Conservation (phyloP, 345 rosid genomes). For the Brassica cretica region DNA sequence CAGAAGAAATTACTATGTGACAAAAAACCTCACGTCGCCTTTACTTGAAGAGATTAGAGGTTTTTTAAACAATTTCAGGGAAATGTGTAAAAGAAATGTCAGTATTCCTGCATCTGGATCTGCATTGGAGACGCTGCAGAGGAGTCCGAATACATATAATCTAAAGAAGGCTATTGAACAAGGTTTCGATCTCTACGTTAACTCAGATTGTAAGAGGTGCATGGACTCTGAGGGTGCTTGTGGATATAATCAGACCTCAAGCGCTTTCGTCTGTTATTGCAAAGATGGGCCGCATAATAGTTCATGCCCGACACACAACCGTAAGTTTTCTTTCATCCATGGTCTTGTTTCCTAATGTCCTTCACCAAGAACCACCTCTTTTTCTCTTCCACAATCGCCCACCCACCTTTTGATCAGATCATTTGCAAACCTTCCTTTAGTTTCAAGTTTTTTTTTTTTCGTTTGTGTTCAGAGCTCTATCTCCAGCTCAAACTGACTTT, state of each 20-base stretch:
- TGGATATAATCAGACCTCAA: constrained; percentile 29
- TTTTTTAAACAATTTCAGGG: background rate
- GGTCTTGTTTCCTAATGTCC: background rate
- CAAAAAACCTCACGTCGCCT: background rate
- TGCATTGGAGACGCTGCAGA: background rate
- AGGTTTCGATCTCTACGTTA: background rate
- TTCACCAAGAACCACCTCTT: background rate
- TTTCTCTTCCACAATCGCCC: background rate
- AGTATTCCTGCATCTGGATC: background rate
- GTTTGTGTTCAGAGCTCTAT: background rate
- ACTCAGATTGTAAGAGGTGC: constrained; percentile 8
- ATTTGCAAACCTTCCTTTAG: background rate
- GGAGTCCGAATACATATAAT: background rate
- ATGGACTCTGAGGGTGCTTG: constrained; percentile 28
- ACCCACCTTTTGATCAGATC: background rate
- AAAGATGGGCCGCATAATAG: background rate
- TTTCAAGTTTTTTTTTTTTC: background rate
- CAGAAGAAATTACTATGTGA: constrained; percentile 7
- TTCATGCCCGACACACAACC: background rate
- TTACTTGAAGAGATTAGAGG: background rate
- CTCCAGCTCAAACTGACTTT: background rate
- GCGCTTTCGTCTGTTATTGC: background rate
- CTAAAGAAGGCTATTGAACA: background rate
- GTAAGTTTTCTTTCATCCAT: background rate
- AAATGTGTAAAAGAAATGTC: background rate